phyloP scores from a whole-genome alignment of 208 protist genomes.

The Wallacemonas rigidus region DNA sequence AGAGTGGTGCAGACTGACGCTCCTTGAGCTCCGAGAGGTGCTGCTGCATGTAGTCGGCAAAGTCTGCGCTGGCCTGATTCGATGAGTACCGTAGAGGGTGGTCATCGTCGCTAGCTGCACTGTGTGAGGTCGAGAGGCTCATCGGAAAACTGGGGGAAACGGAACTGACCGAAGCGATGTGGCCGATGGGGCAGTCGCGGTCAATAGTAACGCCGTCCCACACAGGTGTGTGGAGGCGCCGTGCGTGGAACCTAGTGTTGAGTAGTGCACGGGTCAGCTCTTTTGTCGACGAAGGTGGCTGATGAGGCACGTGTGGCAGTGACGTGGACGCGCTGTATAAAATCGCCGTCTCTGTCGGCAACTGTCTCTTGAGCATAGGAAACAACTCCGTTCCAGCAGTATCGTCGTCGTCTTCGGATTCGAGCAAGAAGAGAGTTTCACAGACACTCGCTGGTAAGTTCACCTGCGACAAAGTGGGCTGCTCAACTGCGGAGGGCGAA shows the following conservation, averaged over 20 bases:
- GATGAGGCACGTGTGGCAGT: background rate
- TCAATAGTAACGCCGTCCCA: background rate
- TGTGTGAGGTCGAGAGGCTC: background rate
- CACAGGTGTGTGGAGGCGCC: background rate
- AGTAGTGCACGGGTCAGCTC: slow-evolving; percentile 1
- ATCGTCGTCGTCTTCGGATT: slow-evolving; percentile 22
- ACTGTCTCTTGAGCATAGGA: slow-evolving; percentile 11
- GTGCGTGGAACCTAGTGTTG: slow-evolving; percentile 5
- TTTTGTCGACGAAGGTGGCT: background rate
- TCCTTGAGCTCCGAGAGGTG: background rate
- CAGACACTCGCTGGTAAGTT: background rate
- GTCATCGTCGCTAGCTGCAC: background rate
- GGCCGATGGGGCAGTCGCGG: slow-evolving; percentile 7
- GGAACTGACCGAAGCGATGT: background rate
- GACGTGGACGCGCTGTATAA: slow-evolving; percentile 2
- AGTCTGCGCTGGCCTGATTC: slow-evolving; percentile 4
- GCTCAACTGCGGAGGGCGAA: too few relatives aligned
- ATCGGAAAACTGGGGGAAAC: background rate
- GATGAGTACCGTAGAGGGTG: background rate
- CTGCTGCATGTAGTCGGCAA: slow-evolving; percentile 16
- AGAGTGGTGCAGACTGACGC: background rate
- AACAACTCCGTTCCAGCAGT: background rate
- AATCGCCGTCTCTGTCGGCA: background rate
- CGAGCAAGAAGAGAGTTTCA: slow-evolving; percentile 21
- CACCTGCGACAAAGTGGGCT: background rate